phyloP scores from a whole-genome alignment of 306 rosid genomes.

The Chamaecrista fasciculata region DNA sequence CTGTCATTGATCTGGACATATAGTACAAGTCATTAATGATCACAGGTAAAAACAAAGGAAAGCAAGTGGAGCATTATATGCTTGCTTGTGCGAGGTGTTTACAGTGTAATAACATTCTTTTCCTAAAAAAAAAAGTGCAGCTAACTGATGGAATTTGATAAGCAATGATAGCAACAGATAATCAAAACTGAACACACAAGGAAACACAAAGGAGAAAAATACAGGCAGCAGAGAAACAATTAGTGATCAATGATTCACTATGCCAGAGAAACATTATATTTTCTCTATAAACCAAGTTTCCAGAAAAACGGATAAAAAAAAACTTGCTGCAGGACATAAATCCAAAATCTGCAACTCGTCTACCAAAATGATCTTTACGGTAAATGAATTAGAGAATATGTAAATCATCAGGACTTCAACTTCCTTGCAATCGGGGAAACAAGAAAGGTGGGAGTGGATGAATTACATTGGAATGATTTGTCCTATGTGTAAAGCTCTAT shows the following conservation, averaged over 20 bases:
- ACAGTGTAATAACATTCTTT: neutral
- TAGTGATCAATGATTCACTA: neutral
- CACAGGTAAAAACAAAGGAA: neutral
- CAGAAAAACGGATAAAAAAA: too few species aligned
- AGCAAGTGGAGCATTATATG: neutral
- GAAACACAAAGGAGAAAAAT: neutral
- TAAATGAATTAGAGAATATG: neutral
- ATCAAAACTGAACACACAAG: neutral
- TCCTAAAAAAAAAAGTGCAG: neutral
- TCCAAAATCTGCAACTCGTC: slow-evolving; percentile 26
- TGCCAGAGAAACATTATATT: neutral
- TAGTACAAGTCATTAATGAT: neutral
- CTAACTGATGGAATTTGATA: neutral
- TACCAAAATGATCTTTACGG: slow-evolving; percentile 3
- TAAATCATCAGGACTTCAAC: slow-evolving; percentile 13
- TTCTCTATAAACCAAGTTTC: too few species aligned
- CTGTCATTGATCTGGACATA: neutral
- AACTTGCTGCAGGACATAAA: slow-evolving; percentile 4
- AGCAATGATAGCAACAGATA: neutral
- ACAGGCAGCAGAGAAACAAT: neutral
- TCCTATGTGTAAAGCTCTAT: slow-evolving; percentile 24
- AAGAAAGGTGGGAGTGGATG: neutral
- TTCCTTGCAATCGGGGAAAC: slow-evolving; percentile 21
- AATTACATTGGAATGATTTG: slow-evolving; percentile 22
- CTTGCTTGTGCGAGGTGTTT: neutral